Percentiles rank a stretch among this genome's conserved stretches.
phyloP scores from a whole-genome alignment of 164 flowering plant species.

The Macadamia tetraphylla region DNA sequence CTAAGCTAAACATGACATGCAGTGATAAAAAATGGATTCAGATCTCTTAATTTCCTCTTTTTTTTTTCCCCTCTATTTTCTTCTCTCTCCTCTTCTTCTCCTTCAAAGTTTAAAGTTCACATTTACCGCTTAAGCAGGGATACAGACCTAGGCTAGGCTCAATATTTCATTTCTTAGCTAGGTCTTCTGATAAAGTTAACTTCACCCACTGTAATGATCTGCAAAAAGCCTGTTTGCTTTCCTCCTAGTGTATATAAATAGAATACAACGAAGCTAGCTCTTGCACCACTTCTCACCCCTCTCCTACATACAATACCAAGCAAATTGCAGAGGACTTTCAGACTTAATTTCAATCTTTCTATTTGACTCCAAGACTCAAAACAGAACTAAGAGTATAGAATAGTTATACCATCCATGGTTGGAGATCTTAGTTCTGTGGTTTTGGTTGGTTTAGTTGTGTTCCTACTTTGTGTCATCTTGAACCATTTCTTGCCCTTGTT shows the following conservation, averaged over 20 bases:
- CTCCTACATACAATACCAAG: no score
- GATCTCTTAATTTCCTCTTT: no score
- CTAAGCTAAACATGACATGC: no score
- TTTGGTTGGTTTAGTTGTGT: constrained; percentile 19
- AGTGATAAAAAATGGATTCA: no score
- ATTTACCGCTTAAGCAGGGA: not conserved
- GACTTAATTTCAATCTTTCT: not conserved
- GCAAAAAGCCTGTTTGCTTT: constrained; percentile 11
- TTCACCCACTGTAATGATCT: constrained; percentile 9
- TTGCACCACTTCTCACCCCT: not conserved
- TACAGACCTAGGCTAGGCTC: constrained; percentile 16
- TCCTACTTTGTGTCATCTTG: constrained; percentile 26
- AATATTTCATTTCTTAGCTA: constrained; percentile 15
- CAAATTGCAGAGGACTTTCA: not conserved
- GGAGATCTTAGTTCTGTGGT: constrained; percentile 17
- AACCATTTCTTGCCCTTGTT: constrained; percentile 48
- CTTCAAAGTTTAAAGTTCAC: no score
- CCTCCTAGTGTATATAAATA: constrained; percentile 10
- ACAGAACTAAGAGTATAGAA: not conserved
- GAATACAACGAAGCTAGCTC: not conserved
- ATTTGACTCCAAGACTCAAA: no score
- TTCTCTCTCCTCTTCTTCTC: no score
- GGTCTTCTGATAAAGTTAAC: constrained; percentile 3
- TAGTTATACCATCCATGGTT: constrained; percentile 8
- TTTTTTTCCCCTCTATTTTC: no score